Evolutionary conservation across 441 rosid species (phyloP).

Genomic region (Sinapis alba): DNA sequence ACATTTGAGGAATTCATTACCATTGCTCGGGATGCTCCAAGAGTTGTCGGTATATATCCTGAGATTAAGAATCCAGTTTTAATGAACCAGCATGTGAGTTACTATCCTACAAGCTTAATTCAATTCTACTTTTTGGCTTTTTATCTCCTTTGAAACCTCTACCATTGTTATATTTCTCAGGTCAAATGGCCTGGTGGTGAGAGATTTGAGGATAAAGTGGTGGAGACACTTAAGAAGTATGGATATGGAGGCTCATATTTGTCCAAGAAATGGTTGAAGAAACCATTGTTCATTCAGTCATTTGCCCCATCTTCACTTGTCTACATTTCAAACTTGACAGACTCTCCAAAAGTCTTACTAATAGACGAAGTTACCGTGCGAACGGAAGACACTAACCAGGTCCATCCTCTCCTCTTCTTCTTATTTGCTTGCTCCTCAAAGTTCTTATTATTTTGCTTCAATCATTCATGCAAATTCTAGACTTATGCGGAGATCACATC

Average conservation of each 20-base stretch:
- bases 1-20: constrained; percentile 86
- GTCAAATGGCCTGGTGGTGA: constrained; percentile 80
- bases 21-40: constrained; percentile 84
- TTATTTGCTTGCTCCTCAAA: background rate
- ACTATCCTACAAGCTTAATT: constrained; percentile 7
- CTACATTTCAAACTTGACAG: constrained; percentile 61
- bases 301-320: constrained; percentile 86
- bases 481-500: constrained; percentile 82
- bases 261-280: constrained; percentile 72
- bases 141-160: background rate
- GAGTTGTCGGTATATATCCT: constrained; percentile 96
- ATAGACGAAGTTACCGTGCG: constrained; percentile 60
- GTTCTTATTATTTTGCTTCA: background rate
- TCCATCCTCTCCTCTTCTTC: constrained; percentile 21
- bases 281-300: constrained; percentile 82
- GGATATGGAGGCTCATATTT: constrained; percentile 71
- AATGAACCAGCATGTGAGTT: constrained; percentile 78
- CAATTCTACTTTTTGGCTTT: background rate
- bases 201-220: constrained; percentile 65
- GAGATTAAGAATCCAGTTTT: constrained; percentile 91
- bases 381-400: constrained; percentile 89
- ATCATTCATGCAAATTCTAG: background rate
- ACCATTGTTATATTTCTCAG: constrained; percentile 36
- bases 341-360: constrained; percentile 67
- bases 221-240: constrained; percentile 61